Conservation (phyloP, 768 basidiomycete species). For the Thelephora ganbajun region DNA sequence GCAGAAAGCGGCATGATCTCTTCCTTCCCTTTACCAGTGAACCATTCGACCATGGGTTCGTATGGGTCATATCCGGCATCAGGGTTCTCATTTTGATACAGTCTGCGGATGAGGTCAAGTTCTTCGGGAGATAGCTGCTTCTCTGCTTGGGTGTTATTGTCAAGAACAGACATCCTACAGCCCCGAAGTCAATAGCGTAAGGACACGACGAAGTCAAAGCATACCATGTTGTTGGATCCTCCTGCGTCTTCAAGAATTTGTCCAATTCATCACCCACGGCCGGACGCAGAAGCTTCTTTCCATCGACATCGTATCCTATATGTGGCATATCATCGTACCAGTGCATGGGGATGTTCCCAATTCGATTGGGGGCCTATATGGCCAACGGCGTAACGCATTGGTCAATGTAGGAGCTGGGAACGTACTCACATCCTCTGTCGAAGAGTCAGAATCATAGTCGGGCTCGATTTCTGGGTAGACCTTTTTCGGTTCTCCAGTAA, state of each 20-base stretch:
- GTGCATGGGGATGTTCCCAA: slow-evolving; percentile 90
- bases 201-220: slow-evolving; percentile 12
- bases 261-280: slow-evolving; percentile 94
- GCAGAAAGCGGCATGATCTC: slow-evolving; percentile 87
- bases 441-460: slow-evolving; percentile 83
- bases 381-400: neutral
- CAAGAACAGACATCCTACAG: slow-evolving; percentile 80
- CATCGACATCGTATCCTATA: slow-evolving; percentile 91
- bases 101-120: slow-evolving; percentile 82
- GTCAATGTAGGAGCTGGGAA: neutral
- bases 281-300: slow-evolving; percentile 86
- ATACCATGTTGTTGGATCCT: slow-evolving; percentile 83
- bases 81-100: slow-evolving; percentile 87
- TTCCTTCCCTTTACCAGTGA: slow-evolving; percentile 90
- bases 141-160: slow-evolving; percentile 75
- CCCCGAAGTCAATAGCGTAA: neutral
- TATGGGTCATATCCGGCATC: slow-evolving; percentile 87
- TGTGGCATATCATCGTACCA: slow-evolving; percentile 99
- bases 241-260: slow-evolving; percentile 88
- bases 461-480: slow-evolving; percentile 85
- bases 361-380: slow-evolving; percentile 76
- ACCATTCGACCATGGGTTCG: slow-evolving; percentile 91
- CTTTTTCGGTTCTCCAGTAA: slow-evolving; percentile 74
- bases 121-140: slow-evolving; percentile 82
- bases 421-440: slow-evolving; percentile 72